These are phyloP conservation scores for Nicotiana rustica DNA, from an alignment of 305 asterid genomes.

Conservation along the genomic window DNA sequence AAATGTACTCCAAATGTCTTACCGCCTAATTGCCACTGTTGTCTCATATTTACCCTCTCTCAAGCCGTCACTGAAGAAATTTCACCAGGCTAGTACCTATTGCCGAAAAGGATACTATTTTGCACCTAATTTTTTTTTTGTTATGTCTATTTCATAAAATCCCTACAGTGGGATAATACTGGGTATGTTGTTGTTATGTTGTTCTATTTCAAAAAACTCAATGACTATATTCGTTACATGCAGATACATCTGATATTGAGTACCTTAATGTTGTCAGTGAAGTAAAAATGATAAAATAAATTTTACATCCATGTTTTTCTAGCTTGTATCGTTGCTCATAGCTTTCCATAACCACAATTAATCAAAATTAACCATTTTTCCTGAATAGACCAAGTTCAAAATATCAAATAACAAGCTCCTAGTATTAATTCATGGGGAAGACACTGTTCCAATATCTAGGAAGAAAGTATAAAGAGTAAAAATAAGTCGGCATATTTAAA, in stretches of 20 bases:
- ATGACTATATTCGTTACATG: neutral
- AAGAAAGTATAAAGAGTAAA: constrained; percentile 9
- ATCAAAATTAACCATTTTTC: neutral
- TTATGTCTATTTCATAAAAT: neutral
- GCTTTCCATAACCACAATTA: neutral
- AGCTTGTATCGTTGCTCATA: neutral
- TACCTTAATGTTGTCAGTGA: constrained; percentile 20
- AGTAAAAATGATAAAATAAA: neutral
- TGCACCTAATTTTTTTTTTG: constrained; percentile 11
- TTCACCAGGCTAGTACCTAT: constrained; percentile 16
- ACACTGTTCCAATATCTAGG: neutral
- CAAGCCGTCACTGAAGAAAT: constrained; percentile 9
- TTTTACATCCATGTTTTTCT: constrained; percentile 18
- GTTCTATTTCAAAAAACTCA: neutral
- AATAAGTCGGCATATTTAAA: neutral
- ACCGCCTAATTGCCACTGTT: constrained; percentile 8
- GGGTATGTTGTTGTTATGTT: too few species aligned
- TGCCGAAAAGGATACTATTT: neutral
- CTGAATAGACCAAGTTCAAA: neutral
- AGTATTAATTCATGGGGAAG: neutral
- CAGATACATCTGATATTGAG: constrained; percentile 25
- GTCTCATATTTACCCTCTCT: constrained; percentile 18
- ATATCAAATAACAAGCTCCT: constrained; percentile 1
- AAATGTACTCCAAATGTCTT: neutral
- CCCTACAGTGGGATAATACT: too few species aligned